Base-by-base conservation (phyloP, 2,329 filamentous ascomycete genomes). In the Bipolaris bicolor region DNA sequence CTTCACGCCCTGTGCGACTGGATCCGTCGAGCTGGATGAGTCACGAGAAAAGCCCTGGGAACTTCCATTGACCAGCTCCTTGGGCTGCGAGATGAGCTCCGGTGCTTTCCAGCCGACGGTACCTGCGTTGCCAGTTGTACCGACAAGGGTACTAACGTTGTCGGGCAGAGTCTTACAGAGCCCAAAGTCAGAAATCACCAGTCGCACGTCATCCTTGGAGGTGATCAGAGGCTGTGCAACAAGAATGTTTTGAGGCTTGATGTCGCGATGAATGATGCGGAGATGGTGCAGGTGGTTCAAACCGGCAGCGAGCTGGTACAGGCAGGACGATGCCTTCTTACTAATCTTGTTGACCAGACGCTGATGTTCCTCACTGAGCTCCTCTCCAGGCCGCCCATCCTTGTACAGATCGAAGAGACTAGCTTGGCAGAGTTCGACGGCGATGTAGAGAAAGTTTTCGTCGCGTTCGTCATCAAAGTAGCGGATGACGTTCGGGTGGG, bases 171-270 rank as follows among this genome's bases (percentile, higher is more conserved):
- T 98, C 82, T 98, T 99, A 76, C 95, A 98, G 0, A 99, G 85
- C 5, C 95, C 95, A 77, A 99, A 99, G 76, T 99, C 95, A 0
- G 95, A 98, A 34, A 99, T 97, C 4, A 99, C 86, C 36, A 99
- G 83, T n/a, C 94, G 89, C 22, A 92, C 88, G 34, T 83, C 86
- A 40, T 86, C 86, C 57, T 87, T 84, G 66, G 89, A 87, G 64
- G 84, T 87, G 80, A 89, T 88, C 56, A 86, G 85, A 1, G 86
- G 86, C 60, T 84, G 84, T 22, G 86, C 85, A 57, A 98, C 92
- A 1, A 99, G 83, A 49, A 99, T 98, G 67, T 99, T 99, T 70
- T 99, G 95, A 0, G 95, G 95, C 75, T 99, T 99, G 69, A 99
- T 85, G 72, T 99, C 95, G 51, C 95, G 90, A 75, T 99, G 95